Evolutionary conservation across 1,284 basidiomycete genomes (phyloP).

Genomic region (Vanrija sp.): DNA sequence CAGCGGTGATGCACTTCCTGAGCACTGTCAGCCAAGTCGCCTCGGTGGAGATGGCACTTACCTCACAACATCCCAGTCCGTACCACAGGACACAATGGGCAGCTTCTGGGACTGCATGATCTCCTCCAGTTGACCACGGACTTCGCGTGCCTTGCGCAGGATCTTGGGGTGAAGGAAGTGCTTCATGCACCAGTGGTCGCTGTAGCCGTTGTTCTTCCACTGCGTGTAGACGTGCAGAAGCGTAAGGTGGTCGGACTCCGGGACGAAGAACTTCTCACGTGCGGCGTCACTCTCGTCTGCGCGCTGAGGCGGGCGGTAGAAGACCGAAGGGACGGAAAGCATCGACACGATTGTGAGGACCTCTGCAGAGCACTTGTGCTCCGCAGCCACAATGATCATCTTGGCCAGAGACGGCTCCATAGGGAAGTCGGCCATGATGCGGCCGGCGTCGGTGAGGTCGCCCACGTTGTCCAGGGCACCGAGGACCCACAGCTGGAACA

Average conservation of each 20-base stretch:
- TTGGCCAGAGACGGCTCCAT: conserved; percentile 98
- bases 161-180: conserved; percentile 97
- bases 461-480: conserved; percentile 96
- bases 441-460: conserved; percentile 85
- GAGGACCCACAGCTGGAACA: conserved; percentile 99
- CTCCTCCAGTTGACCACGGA: conserved; percentile 92
- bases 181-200: conserved; percentile 88
- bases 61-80: conserved; percentile 92
- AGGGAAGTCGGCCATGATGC: conserved; percentile 98
- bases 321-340: conserved; percentile 94
- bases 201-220: conserved; percentile 90
- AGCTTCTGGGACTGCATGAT: conserved; percentile 99
- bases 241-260: conserved; percentile 95
- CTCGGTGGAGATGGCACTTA: conserved; percentile 36
- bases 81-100: conserved; percentile 80
- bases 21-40: conserved; percentile 19
- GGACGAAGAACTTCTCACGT: conserved; percentile 96
- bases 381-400: conserved; percentile 94
- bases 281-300: conserved; percentile 96
- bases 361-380: conserved; percentile 87
- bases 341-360: conserved; percentile 99
- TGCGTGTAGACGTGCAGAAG: conserved; percentile 94
- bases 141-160: conserved; percentile 90
- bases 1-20: conserved; percentile 95
- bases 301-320: conserved; percentile 90